Evolutionary conservation across 2,329 filamentous ascomycete species (phyloP).

Genomic region (Curvularia verruculosa): DNA sequence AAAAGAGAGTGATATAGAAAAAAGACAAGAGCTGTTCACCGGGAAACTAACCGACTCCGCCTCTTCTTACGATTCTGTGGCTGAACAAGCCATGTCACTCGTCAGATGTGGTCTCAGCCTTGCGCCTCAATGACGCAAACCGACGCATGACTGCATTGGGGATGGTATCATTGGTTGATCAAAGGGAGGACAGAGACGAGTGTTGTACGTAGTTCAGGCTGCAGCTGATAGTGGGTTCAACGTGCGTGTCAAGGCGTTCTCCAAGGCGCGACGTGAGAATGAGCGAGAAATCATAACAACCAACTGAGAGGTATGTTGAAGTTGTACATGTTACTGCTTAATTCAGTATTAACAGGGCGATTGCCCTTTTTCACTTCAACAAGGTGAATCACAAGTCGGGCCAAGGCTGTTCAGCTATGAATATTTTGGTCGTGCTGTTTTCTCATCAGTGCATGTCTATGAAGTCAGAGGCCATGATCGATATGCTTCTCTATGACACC

Average conservation of each 20-base stretch:
- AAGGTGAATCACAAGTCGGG: no score
- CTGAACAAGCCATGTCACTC: no score
- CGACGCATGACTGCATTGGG: neutral
- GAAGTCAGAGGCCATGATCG: no score
- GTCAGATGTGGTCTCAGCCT: no score
- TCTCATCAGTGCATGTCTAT: neutral
- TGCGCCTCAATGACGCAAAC: neutral
- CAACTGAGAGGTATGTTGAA: neutral
- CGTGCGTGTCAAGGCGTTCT: no score
- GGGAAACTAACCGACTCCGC: neutral
- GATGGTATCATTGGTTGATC: neutral
- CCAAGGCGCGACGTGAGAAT: no score
- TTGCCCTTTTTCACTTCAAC: no score
- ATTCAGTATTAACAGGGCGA: no score
- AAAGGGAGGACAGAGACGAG: neutral
- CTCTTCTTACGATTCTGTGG: neutral
- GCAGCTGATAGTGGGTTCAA: no score
- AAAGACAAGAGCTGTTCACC: neutral
- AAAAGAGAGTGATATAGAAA: neutral
- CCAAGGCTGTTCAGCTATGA: neutral
- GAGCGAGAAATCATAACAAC: neutral
- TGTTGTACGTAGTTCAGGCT: no score
- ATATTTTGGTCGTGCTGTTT: neutral
- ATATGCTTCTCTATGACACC: no score
- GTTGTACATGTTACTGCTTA: no score